Evolutionary conservation across 192 early-diverging fungal species (phyloP), one percentile per base, ranked within the genome.

Genomic region (Backusella sp.): DNA sequence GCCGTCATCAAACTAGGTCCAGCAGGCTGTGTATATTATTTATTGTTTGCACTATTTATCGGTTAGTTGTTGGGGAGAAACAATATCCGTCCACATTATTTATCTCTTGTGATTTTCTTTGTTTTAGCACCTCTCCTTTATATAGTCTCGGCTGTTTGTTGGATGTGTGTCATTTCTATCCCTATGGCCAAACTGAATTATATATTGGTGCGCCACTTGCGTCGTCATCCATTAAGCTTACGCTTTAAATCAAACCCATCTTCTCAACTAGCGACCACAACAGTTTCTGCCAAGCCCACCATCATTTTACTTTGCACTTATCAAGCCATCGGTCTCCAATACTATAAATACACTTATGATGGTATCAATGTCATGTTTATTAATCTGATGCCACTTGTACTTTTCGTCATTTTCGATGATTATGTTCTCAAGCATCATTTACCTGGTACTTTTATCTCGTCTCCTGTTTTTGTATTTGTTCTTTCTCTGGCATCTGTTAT

Each of bases 281-380:
- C 78, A 62, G 73, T 23, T 37, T 49, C 76, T 0, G 67, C 66
- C 12, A 77, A 87, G 35, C 79, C 75, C 1, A 80, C 88, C 5
- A 81, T 88, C 21, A 91, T 97, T 62, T 84, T 99, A 52, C 85
- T 99, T 59, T 97, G 95, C 82, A 95, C 93, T 0, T 94, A 95
- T 71, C 87, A 93, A 56, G 96, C 96, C 1, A 84, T 94, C 34
- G 98, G 98, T n/a, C 86, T 90, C 70, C 92, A 94, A 82, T 99
- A 98, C 85, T 96, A 96, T 89, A 97, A 97, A 84, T 97, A 96
- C 84, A 98, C 96, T 1, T 89, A 94, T 23, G 96, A 96, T 42
- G 98, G 98, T 32, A 92, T 97, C 86, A 99, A 98, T 87, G 95
- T 99, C 73, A 91, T 98, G 71, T 92, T 99, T 80, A 94, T 98